These are phyloP conservation scores for Saccharomyces uvarum DNA, from an alignment of 1,139 yeast species.

Conservation along the genomic window DNA sequence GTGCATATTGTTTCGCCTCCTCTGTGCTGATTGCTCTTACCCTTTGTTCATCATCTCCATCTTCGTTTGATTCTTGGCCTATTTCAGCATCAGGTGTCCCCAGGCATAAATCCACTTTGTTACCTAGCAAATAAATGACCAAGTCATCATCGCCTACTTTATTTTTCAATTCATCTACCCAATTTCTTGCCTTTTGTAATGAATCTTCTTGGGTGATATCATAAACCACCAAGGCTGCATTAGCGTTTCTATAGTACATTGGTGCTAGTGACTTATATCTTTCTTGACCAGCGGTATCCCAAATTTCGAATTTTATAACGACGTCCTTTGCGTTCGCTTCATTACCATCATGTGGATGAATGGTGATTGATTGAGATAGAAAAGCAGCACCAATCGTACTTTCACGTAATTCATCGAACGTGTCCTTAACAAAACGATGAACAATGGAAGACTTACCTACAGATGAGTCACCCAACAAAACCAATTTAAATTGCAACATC, in stretches of 20 bases:
- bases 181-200: conserved; percentile 79
- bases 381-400: conserved; percentile 98
- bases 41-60: conserved; percentile 33
- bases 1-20: conserved; percentile 52
- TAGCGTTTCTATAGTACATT: conserved; percentile 79
- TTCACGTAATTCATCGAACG: conserved; percentile 89
- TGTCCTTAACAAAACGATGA: conserved; percentile 86
- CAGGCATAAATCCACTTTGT: conserved; percentile 59
- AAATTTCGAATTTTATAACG: conserved; percentile 67
- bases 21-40: conserved; percentile 46
- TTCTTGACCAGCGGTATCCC: conserved; percentile 91
- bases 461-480: conserved; percentile 87
- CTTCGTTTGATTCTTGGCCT: background rate
- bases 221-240: conserved; percentile 74
- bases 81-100: background rate
- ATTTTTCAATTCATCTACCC: conserved; percentile 92
- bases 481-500: conserved; percentile 66
- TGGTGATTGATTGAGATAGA: conserved; percentile 75
- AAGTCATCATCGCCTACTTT: conserved; percentile 72
- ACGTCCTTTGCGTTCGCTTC: conserved; percentile 31
- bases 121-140: conserved; percentile 79
- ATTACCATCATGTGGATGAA: conserved; percentile 22
- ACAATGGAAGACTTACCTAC: conserved; percentile 92
- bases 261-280: conserved; percentile 76
- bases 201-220: conserved; percentile 66